A percentile compares a stretch with the other conserved stretches of the same genome.
Evolutionary conservation across 176 grass and related monocot genomes (phyloP).

Genomic region (Oryza longistaminata): DNA sequence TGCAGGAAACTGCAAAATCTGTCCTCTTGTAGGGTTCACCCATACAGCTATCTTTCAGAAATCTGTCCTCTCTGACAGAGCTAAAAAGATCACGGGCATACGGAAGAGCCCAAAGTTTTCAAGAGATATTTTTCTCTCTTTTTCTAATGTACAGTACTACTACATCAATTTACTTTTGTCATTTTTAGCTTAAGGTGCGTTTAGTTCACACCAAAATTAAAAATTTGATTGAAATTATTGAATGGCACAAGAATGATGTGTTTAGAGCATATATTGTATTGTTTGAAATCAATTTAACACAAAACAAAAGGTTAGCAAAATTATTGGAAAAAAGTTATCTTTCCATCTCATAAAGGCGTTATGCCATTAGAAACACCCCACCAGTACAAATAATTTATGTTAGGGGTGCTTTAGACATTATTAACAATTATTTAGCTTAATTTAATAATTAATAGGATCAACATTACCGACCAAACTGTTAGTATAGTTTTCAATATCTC

Average conservation of each 20-base stretch:
- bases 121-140: background rate
- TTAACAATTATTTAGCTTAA: background rate
- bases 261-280: background rate
- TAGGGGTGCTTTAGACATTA: background rate
- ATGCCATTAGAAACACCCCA: conserved; percentile 9
- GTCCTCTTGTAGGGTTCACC: conserved; percentile 10
- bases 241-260: background rate
- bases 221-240: background rate
- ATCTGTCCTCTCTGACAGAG: conserved; percentile 20
- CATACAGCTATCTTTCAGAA: background rate
- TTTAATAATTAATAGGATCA: background rate
- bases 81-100: conserved; percentile 32
- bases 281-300: background rate
- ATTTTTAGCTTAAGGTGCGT: background rate
- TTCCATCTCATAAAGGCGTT: background rate
- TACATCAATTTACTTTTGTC: background rate
- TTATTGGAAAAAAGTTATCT: background rate
- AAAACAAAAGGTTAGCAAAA: background rate
- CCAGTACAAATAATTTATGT: background rate
- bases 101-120: background rate
- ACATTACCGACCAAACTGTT: background rate
- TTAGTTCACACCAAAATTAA: no score
- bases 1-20: background rate
- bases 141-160: no score
- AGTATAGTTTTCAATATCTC: conserved; percentile 18